Evolutionary conservation across 306 rosid genomes (phyloP).

Genomic region (Ormosia semicastrata): DNA sequence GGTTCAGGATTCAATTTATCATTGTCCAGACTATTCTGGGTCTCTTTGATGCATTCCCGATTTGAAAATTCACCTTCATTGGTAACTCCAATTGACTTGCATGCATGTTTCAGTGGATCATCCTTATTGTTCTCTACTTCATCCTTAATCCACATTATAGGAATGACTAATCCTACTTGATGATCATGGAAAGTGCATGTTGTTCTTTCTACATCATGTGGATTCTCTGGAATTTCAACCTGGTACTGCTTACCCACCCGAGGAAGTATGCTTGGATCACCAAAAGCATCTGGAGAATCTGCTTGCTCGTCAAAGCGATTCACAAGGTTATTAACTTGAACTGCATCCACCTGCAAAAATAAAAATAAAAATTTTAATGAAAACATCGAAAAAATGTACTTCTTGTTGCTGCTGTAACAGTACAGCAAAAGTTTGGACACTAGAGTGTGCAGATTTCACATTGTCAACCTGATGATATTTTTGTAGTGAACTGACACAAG

Average conservation of each 20-base stretch:
- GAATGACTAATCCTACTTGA: conserved; percentile 37
- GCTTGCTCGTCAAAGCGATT: conserved; percentile 29
- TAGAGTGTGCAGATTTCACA: neutral
- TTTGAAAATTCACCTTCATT: neutral
- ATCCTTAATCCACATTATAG: conserved; percentile 37
- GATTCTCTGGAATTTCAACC: conserved; percentile 45
- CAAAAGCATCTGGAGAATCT: conserved; percentile 30
- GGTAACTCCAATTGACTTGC: neutral
- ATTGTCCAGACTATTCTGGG: neutral
- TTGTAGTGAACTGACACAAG: too few species aligned
- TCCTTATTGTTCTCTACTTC: neutral
- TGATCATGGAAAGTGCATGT: neutral
- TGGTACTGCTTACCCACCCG: conserved; percentile 57
- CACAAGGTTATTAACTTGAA: conserved; percentile 28
- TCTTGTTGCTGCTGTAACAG: neutral
- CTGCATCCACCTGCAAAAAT: conserved; percentile 42
- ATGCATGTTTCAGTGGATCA: conserved; percentile 15
- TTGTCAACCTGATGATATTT: too few species aligned
- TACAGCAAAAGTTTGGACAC: neutral
- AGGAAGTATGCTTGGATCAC: conserved; percentile 50
- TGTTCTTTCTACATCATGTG: neutral
- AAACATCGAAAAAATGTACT: neutral
- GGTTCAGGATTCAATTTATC: too few species aligned
- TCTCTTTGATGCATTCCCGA: too few species aligned
- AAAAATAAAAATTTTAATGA: neutral